These are phyloP conservation scores for Rhodosporidiobolus sp. DNA, from an alignment of 768 basidiomycete genomes.

Conservation along the genomic window DNA sequence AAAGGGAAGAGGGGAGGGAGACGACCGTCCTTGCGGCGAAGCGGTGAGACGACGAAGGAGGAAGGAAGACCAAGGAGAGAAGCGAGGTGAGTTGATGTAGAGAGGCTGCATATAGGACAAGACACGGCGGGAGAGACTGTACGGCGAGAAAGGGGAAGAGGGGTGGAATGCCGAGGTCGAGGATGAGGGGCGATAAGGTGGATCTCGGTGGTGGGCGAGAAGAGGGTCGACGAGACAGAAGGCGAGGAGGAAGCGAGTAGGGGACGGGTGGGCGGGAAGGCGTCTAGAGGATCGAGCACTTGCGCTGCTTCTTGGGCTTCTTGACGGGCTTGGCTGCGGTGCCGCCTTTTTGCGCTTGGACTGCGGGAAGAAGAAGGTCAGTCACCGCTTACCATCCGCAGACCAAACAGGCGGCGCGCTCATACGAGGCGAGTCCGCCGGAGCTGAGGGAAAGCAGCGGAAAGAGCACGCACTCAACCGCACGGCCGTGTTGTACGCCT, in stretches of 20 bases:
- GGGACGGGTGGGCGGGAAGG: neutral
- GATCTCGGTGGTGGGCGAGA: neutral
- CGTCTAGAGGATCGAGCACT: slow-evolving; percentile 29
- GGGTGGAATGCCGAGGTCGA: too few relatives aligned
- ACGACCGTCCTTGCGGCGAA: neutral
- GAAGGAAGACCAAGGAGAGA: neutral
- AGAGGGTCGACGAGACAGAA: neutral
- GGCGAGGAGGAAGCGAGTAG: neutral
- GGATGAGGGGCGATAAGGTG: too few relatives aligned
- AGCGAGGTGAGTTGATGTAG: too few relatives aligned
- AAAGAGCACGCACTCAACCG: slow-evolving; percentile 25
- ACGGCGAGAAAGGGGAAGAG: too few relatives aligned
- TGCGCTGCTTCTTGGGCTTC: slow-evolving; percentile 29
- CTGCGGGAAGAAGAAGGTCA: neutral
- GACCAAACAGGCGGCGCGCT: neutral
- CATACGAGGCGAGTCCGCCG: neutral
- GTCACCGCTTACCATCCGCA: neutral
- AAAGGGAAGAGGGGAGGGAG: neutral
- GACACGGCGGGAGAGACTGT: neutral
- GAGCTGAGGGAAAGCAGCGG: neutral
- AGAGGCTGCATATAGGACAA: slow-evolving; percentile 1
- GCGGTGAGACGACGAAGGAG: neutral
- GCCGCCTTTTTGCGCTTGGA: slow-evolving; percentile 24
- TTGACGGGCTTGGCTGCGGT: slow-evolving; percentile 1
- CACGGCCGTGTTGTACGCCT: slow-evolving; percentile 81